phyloP scores from a whole-genome alignment of 176 grass and related monocot species.

The Triticum timopheevii region DNA sequence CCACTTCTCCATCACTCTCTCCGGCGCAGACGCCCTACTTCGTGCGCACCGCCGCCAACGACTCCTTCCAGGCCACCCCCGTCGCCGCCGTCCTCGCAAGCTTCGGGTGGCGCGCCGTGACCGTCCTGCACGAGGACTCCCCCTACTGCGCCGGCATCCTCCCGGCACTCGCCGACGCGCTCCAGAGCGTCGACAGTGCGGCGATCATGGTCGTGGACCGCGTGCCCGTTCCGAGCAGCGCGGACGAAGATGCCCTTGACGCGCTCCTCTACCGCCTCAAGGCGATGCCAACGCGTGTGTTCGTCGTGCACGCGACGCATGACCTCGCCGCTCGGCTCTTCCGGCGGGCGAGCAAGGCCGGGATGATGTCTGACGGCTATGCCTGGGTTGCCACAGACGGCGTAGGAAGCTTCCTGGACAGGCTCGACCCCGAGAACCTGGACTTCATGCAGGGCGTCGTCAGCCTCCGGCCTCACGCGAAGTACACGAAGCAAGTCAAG shows the following conservation, averaged over 20 bases:
- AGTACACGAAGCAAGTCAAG: neutral
- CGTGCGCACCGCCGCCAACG: conserved; percentile 56
- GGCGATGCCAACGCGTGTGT: conserved; percentile 59
- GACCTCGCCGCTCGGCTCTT: conserved; percentile 34
- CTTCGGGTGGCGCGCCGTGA: conserved; percentile 47
- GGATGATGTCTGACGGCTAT: conserved; percentile 53
- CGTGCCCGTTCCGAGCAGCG: conserved; percentile 14
- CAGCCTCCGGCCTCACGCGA: conserved; percentile 47
- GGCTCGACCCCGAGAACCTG: conserved; percentile 1
- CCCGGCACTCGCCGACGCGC: conserved; percentile 47
- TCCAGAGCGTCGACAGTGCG: conserved; percentile 15
- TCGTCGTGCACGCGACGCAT: conserved; percentile 54
- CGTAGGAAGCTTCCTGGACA: neutral
- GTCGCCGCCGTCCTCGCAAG: conserved; percentile 42
- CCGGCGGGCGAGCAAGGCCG: conserved; percentile 19
- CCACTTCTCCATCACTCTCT: conserved; percentile 42
- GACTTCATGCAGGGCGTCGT: conserved; percentile 61
- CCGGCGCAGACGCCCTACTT: conserved; percentile 53
- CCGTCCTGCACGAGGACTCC: conserved; percentile 59
- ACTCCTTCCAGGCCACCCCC: conserved; percentile 52
- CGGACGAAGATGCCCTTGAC: conserved; percentile 19
- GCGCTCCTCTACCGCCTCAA: conserved; percentile 28
- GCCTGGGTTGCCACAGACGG: conserved; percentile 52
- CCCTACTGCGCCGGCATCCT: conserved; percentile 49
- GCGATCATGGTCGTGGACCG: conserved; percentile 38